Base-by-base conservation (phyloP, 179 eudicot genomes). In the Heliamphora pulchella region DNA sequence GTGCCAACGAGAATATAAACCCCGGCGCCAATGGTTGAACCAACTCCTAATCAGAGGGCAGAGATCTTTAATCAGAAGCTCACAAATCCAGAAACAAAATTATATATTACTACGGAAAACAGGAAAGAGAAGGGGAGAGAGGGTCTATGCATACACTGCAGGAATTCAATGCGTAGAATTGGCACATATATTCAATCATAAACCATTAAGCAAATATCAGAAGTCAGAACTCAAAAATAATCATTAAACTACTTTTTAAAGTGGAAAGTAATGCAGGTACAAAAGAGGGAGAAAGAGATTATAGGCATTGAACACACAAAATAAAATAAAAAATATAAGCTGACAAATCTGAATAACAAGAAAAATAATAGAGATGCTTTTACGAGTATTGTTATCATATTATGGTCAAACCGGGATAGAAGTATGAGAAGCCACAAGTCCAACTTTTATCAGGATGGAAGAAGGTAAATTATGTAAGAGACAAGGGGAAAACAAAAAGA, bases 21-120 rank as follows among this genome's bases (percentile, higher is more conserved):
- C 51, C 98, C 98, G 81, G 98, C 98, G 68, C 98, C 98, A 67
- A 94, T 90, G n/a, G 98, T 94, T 59, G 98, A 91, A 20, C 98
- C 98, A 88, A 94, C 97, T 80, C 98, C 98, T 94, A 80, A 79
- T 77, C 71, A 83, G 18, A 39, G 2, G 41, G 55, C 0, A 22
- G 8, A 57, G 11, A 74, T 39, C 15, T 11, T 50, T 6, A 71
- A 79, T 3, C 39, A 20, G 67, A 48, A 66, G 74, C 65, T 14
- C 8, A 1, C 48, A 46, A 18, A 31, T 71, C 65, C 39, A 54
- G 3, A 11, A 39, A 9, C 8, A 48, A 44, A 47, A 47, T 0
- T 6, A 46, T 5, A 78, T 54, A 65, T n/a, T 57, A 31, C 3
- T 41, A 51, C 39, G 39, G 41, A 43, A 43, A 51, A 13, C 17